These are phyloP conservation scores for Fusarium sp. DNA, from an alignment of 2,329 filamentous ascomycete genomes.

Conservation along the genomic window DNA sequence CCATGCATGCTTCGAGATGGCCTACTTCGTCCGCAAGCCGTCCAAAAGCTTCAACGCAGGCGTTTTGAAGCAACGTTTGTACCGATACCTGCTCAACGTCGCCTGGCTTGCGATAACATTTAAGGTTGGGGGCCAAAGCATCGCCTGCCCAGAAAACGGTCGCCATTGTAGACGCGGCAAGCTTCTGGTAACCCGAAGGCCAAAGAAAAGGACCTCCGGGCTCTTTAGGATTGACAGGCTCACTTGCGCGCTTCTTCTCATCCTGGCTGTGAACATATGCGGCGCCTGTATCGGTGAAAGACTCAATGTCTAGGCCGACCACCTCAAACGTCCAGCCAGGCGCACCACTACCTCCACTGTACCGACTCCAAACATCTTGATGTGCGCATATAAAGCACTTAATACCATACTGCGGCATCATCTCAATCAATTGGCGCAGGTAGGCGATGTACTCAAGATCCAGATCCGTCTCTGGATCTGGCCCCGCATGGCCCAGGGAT, in stretches of 20 bases:
- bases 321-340: conserved; percentile 57
- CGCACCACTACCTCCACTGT: conserved; percentile 56
- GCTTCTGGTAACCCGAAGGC: conserved; percentile 53
- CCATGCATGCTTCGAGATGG: conserved; percentile 51
- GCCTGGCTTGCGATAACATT: conserved; percentile 32
- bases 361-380: conserved; percentile 57
- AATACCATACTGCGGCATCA: conserved; percentile 54
- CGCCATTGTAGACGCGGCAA: conserved; percentile 50
- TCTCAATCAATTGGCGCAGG: conserved; percentile 49
- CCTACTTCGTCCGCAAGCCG: conserved; percentile 49
- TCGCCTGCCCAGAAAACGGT: conserved; percentile 47
- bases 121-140: conserved; percentile 46
- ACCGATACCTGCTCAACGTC: conserved; percentile 44
- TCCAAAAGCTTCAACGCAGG: conserved; percentile 51
- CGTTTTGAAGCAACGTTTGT: conserved; percentile 47
- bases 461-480: conserved; percentile 46
- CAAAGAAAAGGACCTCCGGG: conserved; percentile 52
- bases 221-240: conserved; percentile 46
- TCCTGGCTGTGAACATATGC: conserved; percentile 53
- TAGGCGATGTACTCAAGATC: conserved; percentile 55
- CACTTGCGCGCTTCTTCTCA: conserved; percentile 44
- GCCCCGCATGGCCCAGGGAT: conserved; percentile 51
- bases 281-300: conserved; percentile 49
- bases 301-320: conserved; percentile 53
- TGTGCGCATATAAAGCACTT: conserved; percentile 57